Evolutionary conservation across 805 yeast genomes (phyloP), one percentile per base, ranked within the genome.

Genomic region (Nakazawaea wyomingensis): DNA sequence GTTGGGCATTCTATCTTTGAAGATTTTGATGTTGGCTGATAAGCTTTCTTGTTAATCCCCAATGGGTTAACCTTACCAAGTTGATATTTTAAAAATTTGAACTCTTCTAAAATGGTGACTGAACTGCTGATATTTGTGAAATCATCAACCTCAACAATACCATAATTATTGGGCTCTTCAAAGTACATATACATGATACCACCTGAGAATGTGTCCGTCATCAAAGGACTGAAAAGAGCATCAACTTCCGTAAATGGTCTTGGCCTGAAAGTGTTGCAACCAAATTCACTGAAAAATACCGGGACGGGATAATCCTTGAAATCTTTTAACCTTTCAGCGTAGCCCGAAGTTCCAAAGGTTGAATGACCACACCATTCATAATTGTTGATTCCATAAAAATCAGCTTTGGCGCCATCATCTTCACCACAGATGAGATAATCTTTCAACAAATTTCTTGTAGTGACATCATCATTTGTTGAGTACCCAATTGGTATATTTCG

Each of bases 291-390:
- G 45, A 84, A 69, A 63, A 85, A 82, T 49, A 84, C 65, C 34
- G 91, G 91, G 36, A 82, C 59, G 22, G 89, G 80, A 67, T 80
- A 83, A 63, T 76, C 77, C 37, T 69, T 53, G 65, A 78, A 85
- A 35, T 70, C 65, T 53, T 71, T 54, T 48, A 84, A 83, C 62
- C 83, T 82, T 44, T 68, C 60, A 35, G 72, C 63, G 53, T 82
- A 84, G 0, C 96, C 97, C 50, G 95, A 82, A 2, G 85, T 70
- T 47, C 78, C 66, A 59, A 88, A 80, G 0, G 95, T 84, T 59
- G 88, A 96, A 41, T 79, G 76, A 3, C 98, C 98, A 61, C 93
- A 84, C 81, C 91, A 84, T 56, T 84, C 89, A 59, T 84, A 84
- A 3, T 88, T 78, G 56, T 84, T 84, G 43, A 84, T 85, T 3